Percentiles rank a stretch among this genome's conserved stretches.
These are phyloP conservation scores for Claviceps sp. DNA, from an alignment of 2,329 filamentous ascomycete species.

Conservation along the genomic window DNA sequence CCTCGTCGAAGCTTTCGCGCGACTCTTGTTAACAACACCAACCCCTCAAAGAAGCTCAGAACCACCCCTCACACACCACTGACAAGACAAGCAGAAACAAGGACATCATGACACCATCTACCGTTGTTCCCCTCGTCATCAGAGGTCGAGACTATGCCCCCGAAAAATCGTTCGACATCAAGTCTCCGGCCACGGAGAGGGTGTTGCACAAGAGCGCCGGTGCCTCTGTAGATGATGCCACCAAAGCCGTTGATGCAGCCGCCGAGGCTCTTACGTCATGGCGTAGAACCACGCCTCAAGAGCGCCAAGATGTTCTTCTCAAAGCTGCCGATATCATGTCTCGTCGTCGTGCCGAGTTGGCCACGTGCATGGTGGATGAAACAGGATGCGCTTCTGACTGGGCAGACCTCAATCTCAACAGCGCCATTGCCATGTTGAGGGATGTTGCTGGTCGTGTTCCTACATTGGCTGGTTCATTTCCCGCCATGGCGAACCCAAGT, in stretches of 20 bases:
- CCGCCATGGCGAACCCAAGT: conserved; percentile 17
- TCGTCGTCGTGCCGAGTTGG: conserved; percentile 44
- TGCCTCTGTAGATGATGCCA: conserved; percentile 41
- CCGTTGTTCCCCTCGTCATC: conserved; percentile 27
- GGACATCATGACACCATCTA: neutral
- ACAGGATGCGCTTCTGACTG: conserved; percentile 27
- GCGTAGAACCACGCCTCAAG: conserved; percentile 45
- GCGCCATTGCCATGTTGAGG: conserved; percentile 23
- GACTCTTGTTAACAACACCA: too few relatives aligned
- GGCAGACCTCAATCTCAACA: conserved; percentile 25
- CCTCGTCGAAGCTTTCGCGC: too few relatives aligned
- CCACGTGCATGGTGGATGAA: conserved; percentile 42
- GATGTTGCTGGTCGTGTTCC: conserved; percentile 31
- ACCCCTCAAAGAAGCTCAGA: too few relatives aligned
- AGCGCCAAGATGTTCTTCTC: conserved; percentile 56
- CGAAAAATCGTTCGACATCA: conserved; percentile 38
- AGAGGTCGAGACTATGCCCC: conserved; percentile 31
- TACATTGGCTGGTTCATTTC: conserved; percentile 24
- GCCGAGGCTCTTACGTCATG: conserved; percentile 57
- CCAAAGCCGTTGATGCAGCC: conserved; percentile 39
- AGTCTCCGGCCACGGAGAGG: conserved; percentile 38
- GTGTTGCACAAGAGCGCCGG: conserved; percentile 43
- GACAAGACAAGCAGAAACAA: too few relatives aligned
- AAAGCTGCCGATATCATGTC: conserved; percentile 54
- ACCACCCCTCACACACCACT: too few relatives aligned